Conservation (phyloP, 2,329 filamentous ascomycete genomes). For the Chaetomium globosum region DNA sequence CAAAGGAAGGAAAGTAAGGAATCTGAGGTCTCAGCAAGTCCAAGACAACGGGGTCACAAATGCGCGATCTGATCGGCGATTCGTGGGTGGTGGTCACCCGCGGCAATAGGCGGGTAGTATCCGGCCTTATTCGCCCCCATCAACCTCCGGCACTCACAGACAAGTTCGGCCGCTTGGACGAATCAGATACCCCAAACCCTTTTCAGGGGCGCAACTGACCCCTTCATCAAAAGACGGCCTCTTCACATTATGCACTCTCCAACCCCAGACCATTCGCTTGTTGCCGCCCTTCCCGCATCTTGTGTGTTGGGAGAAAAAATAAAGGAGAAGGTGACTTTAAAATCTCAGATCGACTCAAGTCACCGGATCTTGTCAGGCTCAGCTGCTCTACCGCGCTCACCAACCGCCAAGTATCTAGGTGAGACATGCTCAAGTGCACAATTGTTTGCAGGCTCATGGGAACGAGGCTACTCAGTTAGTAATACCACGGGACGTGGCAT, state of each 20-base stretch:
- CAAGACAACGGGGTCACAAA: slow-evolving; percentile 10
- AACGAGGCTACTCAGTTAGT: not conserved
- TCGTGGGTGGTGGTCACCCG: slow-evolving; percentile 22
- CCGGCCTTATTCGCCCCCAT: slow-evolving; percentile 33
- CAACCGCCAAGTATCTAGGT: not conserved
- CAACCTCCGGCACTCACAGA: slow-evolving; percentile 16
- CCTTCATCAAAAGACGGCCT: slow-evolving; percentile 29
- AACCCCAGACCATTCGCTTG: slow-evolving; percentile 25
- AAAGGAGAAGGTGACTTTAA: not conserved
- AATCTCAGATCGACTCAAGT: not conserved
- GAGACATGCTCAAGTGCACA: slow-evolving; percentile 18
- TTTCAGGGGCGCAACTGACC: slow-evolving; percentile 25
- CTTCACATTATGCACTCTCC: slow-evolving; percentile 14
- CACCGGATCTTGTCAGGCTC: slow-evolving; percentile 8
- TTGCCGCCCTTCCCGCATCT: slow-evolving; percentile 25
- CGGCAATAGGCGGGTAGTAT: slow-evolving; percentile 30
- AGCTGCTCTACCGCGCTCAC: not conserved
- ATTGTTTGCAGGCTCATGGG: not conserved
- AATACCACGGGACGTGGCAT: not conserved
- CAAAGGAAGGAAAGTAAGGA: not conserved
- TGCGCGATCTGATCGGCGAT: slow-evolving; percentile 5
- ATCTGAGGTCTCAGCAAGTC: not conserved
- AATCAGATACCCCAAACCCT: slow-evolving; percentile 27
- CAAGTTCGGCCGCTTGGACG: slow-evolving; percentile 26
- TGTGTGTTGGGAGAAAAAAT: slow-evolving; percentile 1